Base-by-base conservation (phyloP, 768 basidiomycete genomes). In the Lactarius deliciosus region DNA sequence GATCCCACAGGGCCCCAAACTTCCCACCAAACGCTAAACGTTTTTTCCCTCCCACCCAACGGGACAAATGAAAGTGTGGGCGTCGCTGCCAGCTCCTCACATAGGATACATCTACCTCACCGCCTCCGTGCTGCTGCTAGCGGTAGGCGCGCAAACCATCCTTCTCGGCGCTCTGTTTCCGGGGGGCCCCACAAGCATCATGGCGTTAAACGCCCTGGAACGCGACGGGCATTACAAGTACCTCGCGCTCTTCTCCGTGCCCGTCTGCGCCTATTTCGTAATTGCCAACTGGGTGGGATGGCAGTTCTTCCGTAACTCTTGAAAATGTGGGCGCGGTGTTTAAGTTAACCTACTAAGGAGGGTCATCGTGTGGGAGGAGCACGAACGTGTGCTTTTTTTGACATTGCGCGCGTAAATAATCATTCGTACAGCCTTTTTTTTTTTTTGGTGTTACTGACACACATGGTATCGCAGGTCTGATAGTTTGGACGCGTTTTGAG, bases 261-360 rank as follows among this genome's bases (percentile, higher is more conserved):
- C 96, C 15, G 88, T 88, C 9, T 85, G 83, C 11, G 82, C 89
- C 47, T 95, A 93, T 77, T 96, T 95, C 76, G 91, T 94, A 61
- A 98, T 98, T 72, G 94, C 94, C 50, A 98, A 98, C 73, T 98
- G 96, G 96, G 92, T 96, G 45, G 96, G 96, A 50, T 98, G 95
- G 94, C 94, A 98, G 76, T 97, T 94, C 76, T 98, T 93, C 75
- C 86, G 91, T 54, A 94, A 95, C 76, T 93, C 38, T 15, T 40
- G 36, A 38, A 13, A 36, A 13, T 11, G 36, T 36, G 36, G 36
- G 36, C 11, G 36, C 4, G 11, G 36, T 38, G 11, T 38, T 36
- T 36, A 36, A 36, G 36, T 38, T 38, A 38, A 38, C 36, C 36
- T 36, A 36, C 36, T 36, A 36, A 2, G 36, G 36, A 11, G 11